Evolutionary conservation across 805 yeast genomes (phyloP).

Genomic region (Candida multigemmis): DNA sequence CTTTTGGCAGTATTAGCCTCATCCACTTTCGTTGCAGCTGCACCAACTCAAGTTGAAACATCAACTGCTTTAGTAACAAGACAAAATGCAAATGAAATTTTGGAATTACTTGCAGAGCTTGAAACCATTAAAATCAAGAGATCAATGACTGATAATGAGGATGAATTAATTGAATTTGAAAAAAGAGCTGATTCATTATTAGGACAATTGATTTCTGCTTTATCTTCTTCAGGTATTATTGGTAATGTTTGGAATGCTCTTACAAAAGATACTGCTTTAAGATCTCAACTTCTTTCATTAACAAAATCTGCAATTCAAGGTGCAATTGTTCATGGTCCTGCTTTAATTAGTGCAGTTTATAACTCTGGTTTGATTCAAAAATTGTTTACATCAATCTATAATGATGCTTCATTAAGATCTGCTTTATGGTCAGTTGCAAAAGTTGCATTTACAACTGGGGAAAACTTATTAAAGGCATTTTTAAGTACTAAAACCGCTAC

Average conservation of each 20-base stretch:
- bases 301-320: constrained; percentile 21
- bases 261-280: constrained; percentile 21
- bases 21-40: constrained; percentile 25
- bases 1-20: constrained; percentile 31
- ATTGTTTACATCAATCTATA: constrained; percentile 18
- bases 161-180: constrained; percentile 15
- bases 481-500: constrained; percentile 9
- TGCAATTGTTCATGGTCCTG: constrained; percentile 30
- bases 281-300: constrained; percentile 13
- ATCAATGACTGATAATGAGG: constrained; percentile 15
- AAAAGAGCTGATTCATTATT: constrained; percentile 28
- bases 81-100: constrained; percentile 23
- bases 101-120: constrained; percentile 23
- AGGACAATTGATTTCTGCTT: constrained; percentile 25
- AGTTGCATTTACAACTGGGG: constrained; percentile 21
- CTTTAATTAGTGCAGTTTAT: constrained; percentile 31
- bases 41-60: constrained; percentile 13
- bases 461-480: constrained; percentile 10
- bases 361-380: constrained; percentile 29
- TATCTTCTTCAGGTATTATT: constrained; percentile 28
- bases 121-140: constrained; percentile 27
- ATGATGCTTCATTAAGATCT: constrained; percentile 22
- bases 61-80: constrained; percentile 21
- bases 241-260: constrained; percentile 24
- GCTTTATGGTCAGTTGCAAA: constrained; percentile 25